phyloP scores from a whole-genome alignment of 345 rosid species.

The Eucalyptus regnans region DNA sequence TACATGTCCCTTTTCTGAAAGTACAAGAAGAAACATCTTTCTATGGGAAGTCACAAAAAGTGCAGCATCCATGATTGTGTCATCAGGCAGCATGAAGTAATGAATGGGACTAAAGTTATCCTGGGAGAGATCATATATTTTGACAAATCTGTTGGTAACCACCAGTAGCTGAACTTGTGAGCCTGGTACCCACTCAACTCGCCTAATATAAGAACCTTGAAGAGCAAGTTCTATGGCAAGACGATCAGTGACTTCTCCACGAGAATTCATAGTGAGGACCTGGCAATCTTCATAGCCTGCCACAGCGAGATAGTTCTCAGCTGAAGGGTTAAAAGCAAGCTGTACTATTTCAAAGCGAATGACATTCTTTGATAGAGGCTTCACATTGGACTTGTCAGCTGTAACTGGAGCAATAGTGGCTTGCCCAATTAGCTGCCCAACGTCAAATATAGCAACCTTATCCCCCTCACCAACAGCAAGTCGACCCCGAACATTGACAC shows the following conservation, averaged over 20 bases:
- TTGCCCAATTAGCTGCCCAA: conserved; percentile 88
- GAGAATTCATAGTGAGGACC: conserved; percentile 80
- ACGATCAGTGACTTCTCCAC: conserved; percentile 95
- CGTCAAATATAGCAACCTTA: conserved; percentile 94
- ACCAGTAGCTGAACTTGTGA: conserved; percentile 92
- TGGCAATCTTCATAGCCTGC: conserved; percentile 98
- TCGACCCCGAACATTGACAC: conserved; percentile 86
- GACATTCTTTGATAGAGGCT: conserved; percentile 90
- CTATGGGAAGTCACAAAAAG: conserved; percentile 77
- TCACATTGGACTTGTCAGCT: conserved; percentile 90
- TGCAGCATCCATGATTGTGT: conserved; percentile 77
- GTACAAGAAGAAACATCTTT: conserved; percentile 70
- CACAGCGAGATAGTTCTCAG: conserved; percentile 92
- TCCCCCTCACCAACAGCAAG: conserved; percentile 99
- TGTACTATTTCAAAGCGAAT: conserved; percentile 97
- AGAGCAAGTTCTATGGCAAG: conserved; percentile 94
- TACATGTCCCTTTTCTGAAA: conserved; percentile 75
- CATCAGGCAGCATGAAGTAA: conserved; percentile 80
- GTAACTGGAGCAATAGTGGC: conserved; percentile 81
- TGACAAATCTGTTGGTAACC: conserved; percentile 82
- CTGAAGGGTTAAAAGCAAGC: conserved; percentile 66
- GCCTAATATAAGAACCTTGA: conserved; percentile 89
- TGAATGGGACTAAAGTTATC: conserved; percentile 93
- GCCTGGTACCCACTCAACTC: conserved; percentile 92
- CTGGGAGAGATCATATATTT: conserved; percentile 92